Percentiles rank a stretch among this genome's conserved stretches.
phyloP scores from a whole-genome alignment of 129 eudicot species.

The Ambrosia artemisiifolia region DNA sequence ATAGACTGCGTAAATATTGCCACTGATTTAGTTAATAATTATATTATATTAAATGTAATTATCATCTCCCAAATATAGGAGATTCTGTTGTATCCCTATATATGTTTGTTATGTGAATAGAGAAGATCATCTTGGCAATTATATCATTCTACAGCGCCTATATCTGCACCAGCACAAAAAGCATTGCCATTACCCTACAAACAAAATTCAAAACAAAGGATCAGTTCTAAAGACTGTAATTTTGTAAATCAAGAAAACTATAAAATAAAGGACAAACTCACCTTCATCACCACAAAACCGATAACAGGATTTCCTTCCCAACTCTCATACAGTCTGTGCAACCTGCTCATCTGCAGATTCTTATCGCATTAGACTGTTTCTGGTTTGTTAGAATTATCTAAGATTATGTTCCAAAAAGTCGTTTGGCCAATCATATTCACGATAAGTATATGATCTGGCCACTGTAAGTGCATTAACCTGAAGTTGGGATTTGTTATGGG shows the following conservation, averaged over 20 bases:
- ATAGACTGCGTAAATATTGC: too few relatives aligned
- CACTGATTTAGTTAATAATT: too few relatives aligned
- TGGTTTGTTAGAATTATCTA: background rate
- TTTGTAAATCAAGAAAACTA: background rate
- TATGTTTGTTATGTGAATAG: too few relatives aligned
- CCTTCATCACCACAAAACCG: slow-evolving; percentile 77
- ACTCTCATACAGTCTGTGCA: slow-evolving; percentile 54
- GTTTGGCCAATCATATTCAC: background rate
- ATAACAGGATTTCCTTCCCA: slow-evolving; percentile 67
- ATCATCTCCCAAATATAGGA: too few relatives aligned
- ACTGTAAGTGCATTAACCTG: background rate
- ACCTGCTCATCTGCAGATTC: slow-evolving; percentile 48
- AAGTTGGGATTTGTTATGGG: background rate
- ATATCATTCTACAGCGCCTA: slow-evolving; percentile 43
- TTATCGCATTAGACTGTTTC: background rate
- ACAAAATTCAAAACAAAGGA: background rate
- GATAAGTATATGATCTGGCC: background rate
- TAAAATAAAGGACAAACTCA: slow-evolving; percentile 6
- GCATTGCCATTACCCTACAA: slow-evolving; percentile 77
- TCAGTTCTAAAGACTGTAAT: background rate
- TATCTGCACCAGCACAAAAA: slow-evolving; percentile 76
- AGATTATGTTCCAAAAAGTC: background rate
- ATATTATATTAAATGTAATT: too few relatives aligned
- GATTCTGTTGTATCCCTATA: too few relatives aligned
- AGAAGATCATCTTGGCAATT: too few relatives aligned